phyloP scores from a whole-genome alignment of 164 flowering plant species.

The Magnolia officinalis region DNA sequence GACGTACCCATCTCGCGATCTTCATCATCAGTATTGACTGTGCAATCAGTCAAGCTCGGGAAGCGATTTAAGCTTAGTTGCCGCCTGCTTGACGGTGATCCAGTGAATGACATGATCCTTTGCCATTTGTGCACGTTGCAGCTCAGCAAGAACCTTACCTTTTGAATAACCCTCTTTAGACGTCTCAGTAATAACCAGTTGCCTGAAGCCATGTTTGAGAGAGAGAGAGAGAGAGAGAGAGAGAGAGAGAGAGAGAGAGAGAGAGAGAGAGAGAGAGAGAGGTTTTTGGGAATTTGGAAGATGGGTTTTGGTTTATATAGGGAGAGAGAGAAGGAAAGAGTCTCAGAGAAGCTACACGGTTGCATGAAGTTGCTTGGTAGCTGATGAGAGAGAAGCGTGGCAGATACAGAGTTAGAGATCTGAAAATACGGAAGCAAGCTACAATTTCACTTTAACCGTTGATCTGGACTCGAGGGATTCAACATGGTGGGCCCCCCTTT shows the following conservation, averaged over 20 bases:
- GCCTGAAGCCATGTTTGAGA: conserved; percentile 24
- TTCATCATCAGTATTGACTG: conserved; percentile 6
- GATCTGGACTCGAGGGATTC: too few relatives aligned
- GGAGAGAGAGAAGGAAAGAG: neutral
- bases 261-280: neutral
- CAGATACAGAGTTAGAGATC: neutral
- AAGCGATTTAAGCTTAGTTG: conserved; percentile 33
- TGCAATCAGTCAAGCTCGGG: conserved; percentile 18
- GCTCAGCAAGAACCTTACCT: conserved; percentile 26
- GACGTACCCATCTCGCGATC: neutral
- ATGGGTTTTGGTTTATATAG: neutral
- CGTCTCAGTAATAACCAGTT: conserved; percentile 23
- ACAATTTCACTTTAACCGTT: too few relatives aligned
- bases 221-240: neutral
- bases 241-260: neutral
- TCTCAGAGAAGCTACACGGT: neutral
- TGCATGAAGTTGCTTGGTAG: neutral
- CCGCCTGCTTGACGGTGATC: conserved; percentile 12
- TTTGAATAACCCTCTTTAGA: conserved; percentile 38
- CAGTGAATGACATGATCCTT: conserved; percentile 16
- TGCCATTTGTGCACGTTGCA: conserved; percentile 21
- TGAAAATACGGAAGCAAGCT: too few relatives aligned
- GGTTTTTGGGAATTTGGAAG: neutral
- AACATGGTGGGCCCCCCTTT: too few relatives aligned
- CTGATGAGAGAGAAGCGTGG: neutral